Evolutionary conservation across 169 alveolate genomes (phyloP).

Genomic region (Plasmodium falciparum): DNA sequence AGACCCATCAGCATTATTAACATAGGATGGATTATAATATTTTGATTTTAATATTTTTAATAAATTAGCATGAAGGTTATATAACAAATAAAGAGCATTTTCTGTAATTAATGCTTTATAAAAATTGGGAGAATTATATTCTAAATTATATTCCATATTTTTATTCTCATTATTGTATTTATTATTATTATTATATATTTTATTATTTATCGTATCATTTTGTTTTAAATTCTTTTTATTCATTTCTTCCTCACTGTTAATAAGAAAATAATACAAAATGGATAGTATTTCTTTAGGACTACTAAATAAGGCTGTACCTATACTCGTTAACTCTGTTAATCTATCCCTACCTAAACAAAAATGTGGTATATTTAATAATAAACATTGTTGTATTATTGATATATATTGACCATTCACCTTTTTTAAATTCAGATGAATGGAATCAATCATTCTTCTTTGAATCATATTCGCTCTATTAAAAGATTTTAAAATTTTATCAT

Average conservation of each 20-base stretch:
- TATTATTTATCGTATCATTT: background rate
- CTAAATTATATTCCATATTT: slow-evolving; percentile 25
- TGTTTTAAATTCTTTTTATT: background rate
- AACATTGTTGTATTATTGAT: slow-evolving; percentile 72
- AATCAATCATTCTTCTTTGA: slow-evolving; percentile 58
- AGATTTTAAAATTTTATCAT: slow-evolving; percentile 72
- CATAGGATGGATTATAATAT: slow-evolving; percentile 10
- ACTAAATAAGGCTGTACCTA: slow-evolving; percentile 72
- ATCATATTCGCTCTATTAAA: slow-evolving; percentile 75
- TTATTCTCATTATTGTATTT: background rate
- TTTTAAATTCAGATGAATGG: slow-evolving; percentile 54
- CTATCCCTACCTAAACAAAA: slow-evolving; percentile 76
- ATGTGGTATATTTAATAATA: slow-evolving; percentile 74
- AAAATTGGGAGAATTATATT: slow-evolving; percentile 53
- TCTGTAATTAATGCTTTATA: slow-evolving; percentile 60
- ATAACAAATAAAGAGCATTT: slow-evolving; percentile 66
- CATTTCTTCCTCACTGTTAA: slow-evolving; percentile 31
- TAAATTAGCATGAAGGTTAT: slow-evolving; percentile 63
- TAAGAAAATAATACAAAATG: slow-evolving; percentile 44
- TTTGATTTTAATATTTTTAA: slow-evolving; percentile 44
- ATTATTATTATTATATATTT: background rate
- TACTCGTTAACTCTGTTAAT: slow-evolving; percentile 71
- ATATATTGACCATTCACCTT: slow-evolving; percentile 76
- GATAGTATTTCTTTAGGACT: slow-evolving; percentile 70
- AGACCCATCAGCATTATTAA: background rate